These are phyloP conservation scores for Alternaria gansuensis DNA, from an alignment of 2,329 filamentous ascomycete genomes.

Conservation along the genomic window DNA sequence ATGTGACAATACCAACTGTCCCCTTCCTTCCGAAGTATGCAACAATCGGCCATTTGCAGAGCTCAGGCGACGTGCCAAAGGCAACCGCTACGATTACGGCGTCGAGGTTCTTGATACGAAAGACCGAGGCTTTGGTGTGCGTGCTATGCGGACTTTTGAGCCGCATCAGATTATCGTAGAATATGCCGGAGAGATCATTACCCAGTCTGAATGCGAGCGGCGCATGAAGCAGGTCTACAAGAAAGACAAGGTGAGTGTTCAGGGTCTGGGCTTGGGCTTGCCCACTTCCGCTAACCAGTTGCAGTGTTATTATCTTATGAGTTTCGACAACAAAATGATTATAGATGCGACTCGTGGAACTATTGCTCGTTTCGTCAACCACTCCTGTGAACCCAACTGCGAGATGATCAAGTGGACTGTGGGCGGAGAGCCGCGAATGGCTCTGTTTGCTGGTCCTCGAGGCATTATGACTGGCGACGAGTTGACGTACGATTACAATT, in stretches of 20 bases:
- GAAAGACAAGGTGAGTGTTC: constrained; percentile 77
- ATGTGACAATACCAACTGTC: constrained; percentile 90
- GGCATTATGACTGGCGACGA: constrained; percentile 96
- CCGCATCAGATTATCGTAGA: constrained; percentile 97
- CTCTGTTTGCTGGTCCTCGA: constrained; percentile 87
- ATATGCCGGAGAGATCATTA: constrained; percentile 97
- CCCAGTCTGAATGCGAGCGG: constrained; percentile 88
- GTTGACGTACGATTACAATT: constrained; percentile 91
- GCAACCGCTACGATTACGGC: constrained; percentile 88
- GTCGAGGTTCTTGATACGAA: constrained; percentile 93
- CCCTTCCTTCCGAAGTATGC: constrained; percentile 75
- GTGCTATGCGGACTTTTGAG: constrained; percentile 86
- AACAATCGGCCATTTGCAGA: constrained; percentile 88
- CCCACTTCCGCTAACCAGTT: constrained; percentile 28
- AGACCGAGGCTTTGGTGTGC: constrained; percentile 89
- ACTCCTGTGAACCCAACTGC: constrained; percentile 96
- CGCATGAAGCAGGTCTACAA: constrained; percentile 95
- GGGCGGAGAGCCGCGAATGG: constrained; percentile 91
- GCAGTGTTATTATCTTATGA: constrained; percentile 98
- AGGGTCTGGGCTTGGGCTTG: neutral
- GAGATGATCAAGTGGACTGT: constrained; percentile 99
- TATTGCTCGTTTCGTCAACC: constrained; percentile 97
- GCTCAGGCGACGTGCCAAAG: constrained; percentile 71
- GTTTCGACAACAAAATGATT: constrained; percentile 97
- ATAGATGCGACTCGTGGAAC: constrained; percentile 96